A percentile compares a stretch with the other conserved stretches of the same genome.
These are phyloP conservation scores for Lactarius vividus DNA, from an alignment of 768 basidiomycete species.

Conservation along the genomic window DNA sequence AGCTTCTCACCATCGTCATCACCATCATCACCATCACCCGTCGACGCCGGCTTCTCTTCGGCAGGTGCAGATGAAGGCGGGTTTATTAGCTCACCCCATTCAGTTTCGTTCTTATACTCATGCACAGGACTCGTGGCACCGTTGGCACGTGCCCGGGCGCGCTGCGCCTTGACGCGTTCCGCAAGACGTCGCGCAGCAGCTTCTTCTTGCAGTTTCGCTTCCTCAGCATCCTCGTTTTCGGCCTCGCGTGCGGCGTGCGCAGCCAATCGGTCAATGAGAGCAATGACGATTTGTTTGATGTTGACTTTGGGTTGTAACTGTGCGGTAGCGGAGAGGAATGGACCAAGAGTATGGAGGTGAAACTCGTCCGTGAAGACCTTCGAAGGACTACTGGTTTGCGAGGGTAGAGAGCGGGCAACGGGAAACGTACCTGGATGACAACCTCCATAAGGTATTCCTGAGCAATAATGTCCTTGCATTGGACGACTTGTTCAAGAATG, in stretches of 20 bases:
- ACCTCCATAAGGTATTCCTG: constrained; percentile 99
- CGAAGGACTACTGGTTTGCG: background rate
- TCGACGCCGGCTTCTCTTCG: constrained; percentile 20
- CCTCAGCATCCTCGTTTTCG: constrained; percentile 93
- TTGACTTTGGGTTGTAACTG: constrained; percentile 97
- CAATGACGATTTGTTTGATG: constrained; percentile 98
- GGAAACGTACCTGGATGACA: constrained; percentile 79
- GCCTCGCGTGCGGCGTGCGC: constrained; percentile 97
- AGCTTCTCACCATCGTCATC: constrained; percentile 34
- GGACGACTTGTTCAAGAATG: constrained; percentile 95
- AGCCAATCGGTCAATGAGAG: constrained; percentile 92
- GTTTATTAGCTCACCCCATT: constrained; percentile 33
- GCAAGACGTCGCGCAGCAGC: constrained; percentile 86
- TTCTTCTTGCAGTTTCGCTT: constrained; percentile 90
- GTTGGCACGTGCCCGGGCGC: constrained; percentile 58
- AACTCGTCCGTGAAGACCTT: constrained; percentile 99
- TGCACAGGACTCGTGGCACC: constrained; percentile 22
- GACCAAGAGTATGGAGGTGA: constrained; percentile 92
- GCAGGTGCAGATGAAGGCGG: constrained; percentile 24
- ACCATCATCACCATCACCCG: constrained; percentile 30
- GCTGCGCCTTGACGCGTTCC: constrained; percentile 78
- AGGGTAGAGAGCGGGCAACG: background rate
- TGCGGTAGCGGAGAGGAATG: constrained; percentile 94
- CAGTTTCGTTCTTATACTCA: constrained; percentile 26
- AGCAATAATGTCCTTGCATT: constrained; percentile 97